Percentiles rank a stretch among this genome's conserved stretches.
These are phyloP conservation scores for Crithidia acanthocephali DNA, from an alignment of 208 protist genomes.

Conservation along the genomic window DNA sequence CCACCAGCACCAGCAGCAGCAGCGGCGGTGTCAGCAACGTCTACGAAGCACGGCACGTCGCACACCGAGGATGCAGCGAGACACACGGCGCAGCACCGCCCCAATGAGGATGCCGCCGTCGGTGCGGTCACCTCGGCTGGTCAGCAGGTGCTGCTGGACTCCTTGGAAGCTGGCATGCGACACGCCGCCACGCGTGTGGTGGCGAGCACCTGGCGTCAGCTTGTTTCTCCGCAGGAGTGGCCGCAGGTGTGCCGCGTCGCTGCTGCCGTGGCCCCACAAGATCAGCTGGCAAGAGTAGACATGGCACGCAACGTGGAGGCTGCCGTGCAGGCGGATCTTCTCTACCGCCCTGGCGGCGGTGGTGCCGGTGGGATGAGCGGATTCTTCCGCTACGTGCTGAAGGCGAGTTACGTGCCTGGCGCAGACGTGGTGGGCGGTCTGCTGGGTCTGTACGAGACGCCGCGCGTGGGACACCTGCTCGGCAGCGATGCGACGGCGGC, in stretches of 20 bases:
- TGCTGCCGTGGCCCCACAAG: neutral
- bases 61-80: no score
- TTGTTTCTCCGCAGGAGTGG: neutral
- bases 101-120: conserved; percentile 42
- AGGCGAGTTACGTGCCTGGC: conserved; percentile 52
- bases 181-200: conserved; percentile 54
- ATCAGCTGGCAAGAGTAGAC: neutral
- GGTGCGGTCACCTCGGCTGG: conserved; percentile 35
- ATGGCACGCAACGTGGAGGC: neutral
- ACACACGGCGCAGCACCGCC: neutral
- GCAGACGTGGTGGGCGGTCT: conserved; percentile 66
- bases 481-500: conserved; percentile 14
- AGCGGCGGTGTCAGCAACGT: neutral
- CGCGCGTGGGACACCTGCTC: conserved; percentile 6
- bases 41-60: no score
- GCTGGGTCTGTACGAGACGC: conserved; percentile 35
- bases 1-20: neutral
- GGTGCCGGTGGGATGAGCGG: conserved; percentile 84
- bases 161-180: conserved; percentile 60
- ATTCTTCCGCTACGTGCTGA: conserved; percentile 65
- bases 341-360: conserved; percentile 53
- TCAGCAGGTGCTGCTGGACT: conserved; percentile 44
- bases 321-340: conserved; percentile 28
- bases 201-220: conserved; percentile 29
- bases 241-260: neutral